phyloP scores from a whole-genome alignment of 345 rosid genomes.

The Erucastrum elatum region DNA sequence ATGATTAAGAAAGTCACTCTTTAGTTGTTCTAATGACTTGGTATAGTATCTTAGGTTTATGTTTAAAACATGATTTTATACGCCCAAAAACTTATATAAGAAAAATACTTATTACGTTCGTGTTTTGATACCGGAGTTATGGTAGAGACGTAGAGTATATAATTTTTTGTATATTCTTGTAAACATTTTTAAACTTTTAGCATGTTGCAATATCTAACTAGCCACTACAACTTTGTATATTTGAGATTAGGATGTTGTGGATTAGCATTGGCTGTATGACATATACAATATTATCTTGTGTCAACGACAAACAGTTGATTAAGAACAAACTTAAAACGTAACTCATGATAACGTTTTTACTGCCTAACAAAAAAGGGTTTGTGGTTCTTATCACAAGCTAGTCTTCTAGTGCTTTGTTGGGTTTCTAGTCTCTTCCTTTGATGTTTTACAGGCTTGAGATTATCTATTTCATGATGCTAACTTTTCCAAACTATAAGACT shows the following conservation, averaged over 20 bases:
- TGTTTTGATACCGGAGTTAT: background rate
- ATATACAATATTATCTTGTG: background rate
- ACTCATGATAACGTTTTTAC: background rate
- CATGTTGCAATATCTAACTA: conserved; percentile 5
- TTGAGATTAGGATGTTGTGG: background rate
- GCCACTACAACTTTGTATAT: background rate
- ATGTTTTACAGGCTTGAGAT: too few relatives aligned
- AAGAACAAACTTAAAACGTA: background rate
- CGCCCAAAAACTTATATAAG: background rate
- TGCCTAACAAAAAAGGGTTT: conserved; percentile 2
- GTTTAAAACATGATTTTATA: background rate
- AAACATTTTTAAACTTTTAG: background rate
- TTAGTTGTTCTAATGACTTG: background rate
- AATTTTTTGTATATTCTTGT: background rate
- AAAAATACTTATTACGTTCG: background rate
- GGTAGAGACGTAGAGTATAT: background rate
- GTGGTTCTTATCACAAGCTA: too few relatives aligned
- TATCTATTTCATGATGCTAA: too few relatives aligned
- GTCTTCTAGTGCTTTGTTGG: too few relatives aligned
- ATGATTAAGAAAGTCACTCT: too few relatives aligned
- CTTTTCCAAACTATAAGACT: too few relatives aligned
- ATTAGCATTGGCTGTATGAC: background rate
- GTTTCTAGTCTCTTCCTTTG: too few relatives aligned
- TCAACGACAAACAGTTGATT: background rate
- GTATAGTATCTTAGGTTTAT: background rate